Percentiles rank a stretch among this genome's conserved stretches.
These are phyloP conservation scores for Excoecaria cochinchinensis DNA, from an alignment of 345 rosid genomes.

Conservation along the genomic window DNA sequence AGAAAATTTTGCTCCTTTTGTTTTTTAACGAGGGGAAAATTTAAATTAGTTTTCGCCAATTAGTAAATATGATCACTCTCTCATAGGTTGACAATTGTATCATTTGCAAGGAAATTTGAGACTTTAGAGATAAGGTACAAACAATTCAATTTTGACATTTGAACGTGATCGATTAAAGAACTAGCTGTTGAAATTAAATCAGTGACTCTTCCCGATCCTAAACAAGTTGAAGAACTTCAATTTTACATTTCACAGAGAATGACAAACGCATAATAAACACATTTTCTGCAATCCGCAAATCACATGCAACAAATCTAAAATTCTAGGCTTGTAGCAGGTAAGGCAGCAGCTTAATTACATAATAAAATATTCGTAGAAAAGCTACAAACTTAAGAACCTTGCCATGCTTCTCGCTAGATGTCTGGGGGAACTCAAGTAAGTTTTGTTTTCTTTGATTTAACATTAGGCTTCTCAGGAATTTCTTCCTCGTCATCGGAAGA, in stretches of 20 bases:
- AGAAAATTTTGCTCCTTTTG: too few species aligned
- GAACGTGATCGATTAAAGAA: too few species aligned
- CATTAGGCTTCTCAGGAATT: constrained; percentile 37
- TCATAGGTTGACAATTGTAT: too few species aligned
- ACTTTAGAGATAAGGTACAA: too few species aligned
- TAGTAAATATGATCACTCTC: too few species aligned
- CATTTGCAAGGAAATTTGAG: too few species aligned
- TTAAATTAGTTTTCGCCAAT: too few species aligned
- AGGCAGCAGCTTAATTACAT: neutral
- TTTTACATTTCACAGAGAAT: neutral
- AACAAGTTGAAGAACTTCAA: too few species aligned
- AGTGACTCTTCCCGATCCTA: too few species aligned
- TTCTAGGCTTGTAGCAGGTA: neutral
- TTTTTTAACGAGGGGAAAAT: too few species aligned
- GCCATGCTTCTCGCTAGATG: neutral
- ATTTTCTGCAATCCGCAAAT: neutral
- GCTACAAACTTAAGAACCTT: neutral
- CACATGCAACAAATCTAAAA: neutral
- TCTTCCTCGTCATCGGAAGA: constrained; percentile 54
- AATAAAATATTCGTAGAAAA: neutral
- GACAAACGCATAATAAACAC: neutral
- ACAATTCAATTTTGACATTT: too few species aligned
- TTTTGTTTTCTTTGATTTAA: constrained; percentile 66
- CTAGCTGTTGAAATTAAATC: too few species aligned
- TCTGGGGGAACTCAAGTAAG: constrained; percentile 29